Conservation (phyloP, 2,329 filamentous ascomycete genomes). For the Aspergillaceae sp. region DNA sequence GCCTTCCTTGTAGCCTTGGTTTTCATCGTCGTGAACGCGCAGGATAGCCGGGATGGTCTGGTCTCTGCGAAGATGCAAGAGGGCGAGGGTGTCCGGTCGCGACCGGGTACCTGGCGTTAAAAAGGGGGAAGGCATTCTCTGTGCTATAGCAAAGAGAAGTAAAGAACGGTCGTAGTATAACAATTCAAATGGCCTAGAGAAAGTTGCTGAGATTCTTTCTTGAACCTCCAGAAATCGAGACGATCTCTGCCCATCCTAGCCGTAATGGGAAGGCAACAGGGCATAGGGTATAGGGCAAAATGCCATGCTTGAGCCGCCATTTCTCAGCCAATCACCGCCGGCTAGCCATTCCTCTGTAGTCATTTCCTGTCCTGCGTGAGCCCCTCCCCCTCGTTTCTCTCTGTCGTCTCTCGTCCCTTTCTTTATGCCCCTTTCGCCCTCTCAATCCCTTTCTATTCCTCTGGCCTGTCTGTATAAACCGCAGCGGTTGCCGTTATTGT, state of each 20-base stretch:
- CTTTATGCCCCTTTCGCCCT: slow-evolving; percentile 14
- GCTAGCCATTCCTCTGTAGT: slow-evolving; percentile 3
- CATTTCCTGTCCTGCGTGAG: slow-evolving; percentile 10
- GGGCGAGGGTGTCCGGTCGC: slow-evolving; percentile 59
- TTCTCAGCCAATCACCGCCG: not conserved
- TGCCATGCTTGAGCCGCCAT: not conserved
- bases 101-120: slow-evolving; percentile 60
- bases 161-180: no score
- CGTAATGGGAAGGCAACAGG: not conserved
- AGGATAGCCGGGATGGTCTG: slow-evolving; percentile 69
- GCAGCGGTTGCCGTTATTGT: slow-evolving; percentile 6
- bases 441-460: slow-evolving; percentile 8
- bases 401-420: not conserved
- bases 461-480: slow-evolving; percentile 5
- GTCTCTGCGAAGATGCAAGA: slow-evolving; percentile 83
- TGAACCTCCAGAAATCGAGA: slow-evolving; percentile 4
- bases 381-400: slow-evolving; percentile 4
- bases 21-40: slow-evolving; percentile 50
- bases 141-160: not conserved
- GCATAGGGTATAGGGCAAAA: slow-evolving; percentile 16
- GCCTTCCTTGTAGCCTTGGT: slow-evolving; percentile 66
- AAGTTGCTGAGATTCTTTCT: slow-evolving; percentile 1
- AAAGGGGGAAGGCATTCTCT: slow-evolving; percentile 59
- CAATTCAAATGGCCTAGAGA: not conserved
- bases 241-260: no score